Evolutionary conservation across 805 yeast species (phyloP), one percentile per base, ranked within the genome.

Genomic region (Pichia rugopelliculosa): DNA sequence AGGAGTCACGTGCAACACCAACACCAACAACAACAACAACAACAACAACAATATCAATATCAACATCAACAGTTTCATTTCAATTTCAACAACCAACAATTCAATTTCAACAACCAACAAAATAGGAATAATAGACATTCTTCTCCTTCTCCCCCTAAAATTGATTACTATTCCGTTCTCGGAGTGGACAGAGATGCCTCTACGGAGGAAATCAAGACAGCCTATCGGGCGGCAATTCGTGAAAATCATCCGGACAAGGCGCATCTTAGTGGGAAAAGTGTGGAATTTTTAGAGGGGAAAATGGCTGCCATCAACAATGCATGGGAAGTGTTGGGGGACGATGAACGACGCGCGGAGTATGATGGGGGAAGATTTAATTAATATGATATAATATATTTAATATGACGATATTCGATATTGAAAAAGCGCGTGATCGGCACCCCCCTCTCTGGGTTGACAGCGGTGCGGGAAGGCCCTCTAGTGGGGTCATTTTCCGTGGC

Each of bases 21-120:
- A 6, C 33, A 27, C n/a, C 33, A 39, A 57, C 51, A 69, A 61
- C 49, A 67, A 48, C 69, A 66, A 46, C 68, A 66, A 25, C 66
- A 62, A 30, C 72, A 68, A 34, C 69, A 66, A 36, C 75, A 26
- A 5, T 22, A 26, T 6, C 42, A 39, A 18, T n/a, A n/a, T 21
- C 34, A 15, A 30, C 34, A 8, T 8, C 34, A n/a, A 30, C 34
- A n/a, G n/a, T n/a, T n/a, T n/a, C n/a, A n/a, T n/a, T n/a, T n/a
- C n/a, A n/a, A n/a, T n/a, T n/a, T n/a, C n/a, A n/a, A n/a, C n/a
- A n/a, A n/a, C n/a, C n/a, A n/a, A n/a, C n/a, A n/a, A n/a, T n/a
- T n/a, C n/a, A n/a, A n/a, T n/a, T n/a, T n/a, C n/a, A n/a, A n/a
- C n/a, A n/a, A n/a, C n/a, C n/a, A n/a, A n/a, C n/a, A n/a, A n/a